Evolutionary conservation across 345 rosid species (phyloP), one percentile per base, ranked within the genome.

Genomic region (Syzygium aromaticum): DNA sequence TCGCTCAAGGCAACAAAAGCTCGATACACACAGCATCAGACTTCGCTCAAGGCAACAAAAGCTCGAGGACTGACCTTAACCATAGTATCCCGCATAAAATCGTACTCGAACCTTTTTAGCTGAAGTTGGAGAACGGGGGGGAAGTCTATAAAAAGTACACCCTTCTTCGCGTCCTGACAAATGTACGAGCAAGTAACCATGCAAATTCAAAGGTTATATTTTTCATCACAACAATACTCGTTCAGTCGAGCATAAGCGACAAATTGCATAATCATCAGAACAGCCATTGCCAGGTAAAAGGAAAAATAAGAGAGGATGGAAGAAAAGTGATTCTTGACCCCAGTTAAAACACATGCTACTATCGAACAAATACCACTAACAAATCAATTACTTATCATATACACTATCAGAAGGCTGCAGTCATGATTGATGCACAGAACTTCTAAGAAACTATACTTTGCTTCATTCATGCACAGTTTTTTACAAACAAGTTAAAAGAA

Each of bases 81-180:
- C 95, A 93, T 93, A 14, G 91, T 92, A 86, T 93, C 95, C 56
- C 95, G 91, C 94, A 92, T 92, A 91, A 93, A 93, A 86, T 93
- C 95, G 84, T 93, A 93, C 86, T 93, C 95, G 87, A 93, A 93
- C 33, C 95, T 90, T 89, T 93, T 93, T 49, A 93, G 87, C 85
- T 93, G 95, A 54, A 93, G 94, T 91, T 93, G 95, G 89, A 93
- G 94, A 56, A 93, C 95, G 82, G 95, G 95, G 40, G 95, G 95
- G 28, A 93, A 93, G 86, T 93, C 95, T 73, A 91, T 92, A 89
- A 93, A 93, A 56, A 92, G 86, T 57, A 93, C 95, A 56, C 95
- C 95, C 90, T 93, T 93, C 91, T 87, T 93, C 64, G 95, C 95
- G 86, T 93, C 95, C 95, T 93, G 93, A 84, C 88, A 87, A 84